Evolutionary conservation across 1,139 yeast species (phyloP).

Genomic region (Yamadazyma kanchanaburiensis): DNA sequence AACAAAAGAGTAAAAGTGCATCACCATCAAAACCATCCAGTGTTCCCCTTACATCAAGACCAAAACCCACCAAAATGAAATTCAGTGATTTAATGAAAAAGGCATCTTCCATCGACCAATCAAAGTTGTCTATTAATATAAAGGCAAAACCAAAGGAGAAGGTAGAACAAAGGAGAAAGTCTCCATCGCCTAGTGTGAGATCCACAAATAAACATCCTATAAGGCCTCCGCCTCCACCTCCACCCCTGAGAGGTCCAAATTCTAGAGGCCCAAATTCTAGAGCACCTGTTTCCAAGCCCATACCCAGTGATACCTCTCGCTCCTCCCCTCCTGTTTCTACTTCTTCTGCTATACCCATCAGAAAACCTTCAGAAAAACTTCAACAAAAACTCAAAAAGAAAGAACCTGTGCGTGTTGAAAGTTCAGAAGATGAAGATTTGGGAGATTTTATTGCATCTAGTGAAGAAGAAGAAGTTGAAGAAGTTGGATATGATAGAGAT

Average conservation of each 20-base stretch:
- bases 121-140: constrained; percentile 35
- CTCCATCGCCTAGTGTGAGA: background rate
- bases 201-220: no score
- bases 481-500: constrained; percentile 63
- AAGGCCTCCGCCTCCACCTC: background rate
- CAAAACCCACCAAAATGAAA: constrained; percentile 45
- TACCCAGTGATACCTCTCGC: constrained; percentile 7
- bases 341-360: constrained; percentile 18
- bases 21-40: constrained; percentile 1
- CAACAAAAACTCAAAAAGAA: constrained; percentile 22
- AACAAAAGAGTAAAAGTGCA: background rate
- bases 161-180: background rate
- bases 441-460: constrained; percentile 58
- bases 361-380: constrained; percentile 19
- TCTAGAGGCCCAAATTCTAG: constrained; percentile 1
- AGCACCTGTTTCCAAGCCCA: background rate
- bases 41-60: constrained; percentile 7
- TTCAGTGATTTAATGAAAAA: constrained; percentile 69
- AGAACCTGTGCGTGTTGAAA: constrained; percentile 9
- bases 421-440: constrained; percentile 29
- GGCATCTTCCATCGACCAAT: constrained; percentile 55
- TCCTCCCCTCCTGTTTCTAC: background rate
- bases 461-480: constrained; percentile 42
- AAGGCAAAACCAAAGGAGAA: constrained; percentile 23
- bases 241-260: background rate